These are phyloP conservation scores for Teratosphaeria destructans DNA, from an alignment of 2,329 filamentous ascomycete genomes.

Conservation along the genomic window DNA sequence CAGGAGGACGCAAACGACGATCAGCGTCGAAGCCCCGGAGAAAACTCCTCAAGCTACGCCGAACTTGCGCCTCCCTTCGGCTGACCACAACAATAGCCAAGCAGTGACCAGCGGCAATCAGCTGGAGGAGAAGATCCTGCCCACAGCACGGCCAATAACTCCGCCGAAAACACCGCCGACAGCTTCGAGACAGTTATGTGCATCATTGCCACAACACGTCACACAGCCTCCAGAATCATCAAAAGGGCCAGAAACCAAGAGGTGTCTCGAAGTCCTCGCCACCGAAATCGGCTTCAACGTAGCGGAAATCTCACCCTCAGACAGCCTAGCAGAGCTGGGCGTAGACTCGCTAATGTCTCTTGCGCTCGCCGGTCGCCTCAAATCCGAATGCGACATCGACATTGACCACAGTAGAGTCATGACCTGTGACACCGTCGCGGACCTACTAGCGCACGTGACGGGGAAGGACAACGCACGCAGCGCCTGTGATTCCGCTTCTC, in stretches of 20 bases:
- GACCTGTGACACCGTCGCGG: neutral
- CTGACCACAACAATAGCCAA: no score
- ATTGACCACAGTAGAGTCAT: neutral
- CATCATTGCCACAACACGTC: no score
- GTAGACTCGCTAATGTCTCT: slow-evolving; percentile 22
- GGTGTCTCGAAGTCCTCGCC: neutral
- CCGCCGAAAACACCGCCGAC: no score
- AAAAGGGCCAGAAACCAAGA: neutral
- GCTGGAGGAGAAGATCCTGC: no score
- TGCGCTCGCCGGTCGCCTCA: slow-evolving; percentile 13
- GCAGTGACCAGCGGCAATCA: no score
- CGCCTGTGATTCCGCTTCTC: neutral
- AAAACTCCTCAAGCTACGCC: no score
- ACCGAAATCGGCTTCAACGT: neutral
- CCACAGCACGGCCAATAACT: no score
- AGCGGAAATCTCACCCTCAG: neutral
- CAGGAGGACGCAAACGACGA: neutral
- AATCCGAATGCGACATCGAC: slow-evolving; percentile 17
- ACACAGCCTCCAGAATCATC: no score
- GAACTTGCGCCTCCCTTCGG: no score
- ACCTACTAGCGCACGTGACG: neutral
- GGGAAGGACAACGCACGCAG: neutral
- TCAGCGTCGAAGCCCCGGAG: no score
- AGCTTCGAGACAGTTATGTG: no score
- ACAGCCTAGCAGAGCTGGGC: slow-evolving; percentile 1